Base-by-base conservation (phyloP, 805 yeast genomes). In the Candida parachauliodes region DNA sequence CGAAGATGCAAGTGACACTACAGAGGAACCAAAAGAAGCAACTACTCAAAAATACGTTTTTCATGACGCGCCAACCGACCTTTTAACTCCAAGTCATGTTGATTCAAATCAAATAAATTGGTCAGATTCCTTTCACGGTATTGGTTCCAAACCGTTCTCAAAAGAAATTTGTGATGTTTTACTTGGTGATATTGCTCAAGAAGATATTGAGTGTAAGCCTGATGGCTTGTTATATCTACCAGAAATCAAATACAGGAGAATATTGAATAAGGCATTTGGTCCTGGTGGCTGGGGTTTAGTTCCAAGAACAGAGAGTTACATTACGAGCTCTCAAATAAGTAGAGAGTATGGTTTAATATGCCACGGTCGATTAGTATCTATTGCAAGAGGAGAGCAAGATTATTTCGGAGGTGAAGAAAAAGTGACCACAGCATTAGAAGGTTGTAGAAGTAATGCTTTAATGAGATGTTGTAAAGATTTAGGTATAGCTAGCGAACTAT, bases 201-300 rank as follows among this genome's bases (percentile, higher is more conserved):
- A 72, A 19, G 97, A 91, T 49, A 79, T 93, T 36, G 98, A 93
- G 57, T 83, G 93, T 47, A 93, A 91, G 43, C 98, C 98, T 1
- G 98, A 93, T 58, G 98, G 98, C 11, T 66, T 93, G 35, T 60
- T 93, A 6, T 93, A 87, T 52, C 66, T 93, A 32, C 98, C 98
- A 0, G 98, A 93, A 58, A 93, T 93, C 62, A 91, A 91, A 57
- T 93, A 93, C 57, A 76, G 98, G 47, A 74, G 98, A 31, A 82
- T 89, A 16, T 62, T 93, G 47, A 91, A 91, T 61, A 72, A 72
- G 26, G 94, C 98, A 0, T 91, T 93, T 68, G 98, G 98, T 3
- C 96, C 98, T 5, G 98, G 98, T 19, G 97, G 95, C 2, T 93
- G 98, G 98, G 98, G 98, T 1, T 68, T 93, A 39, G 96, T 94